A percentile compares a stretch with the other conserved stretches of the same genome.
Evolutionary conservation across 768 basidiomycete genomes (phyloP).

Genomic region (Suillus lakei): DNA sequence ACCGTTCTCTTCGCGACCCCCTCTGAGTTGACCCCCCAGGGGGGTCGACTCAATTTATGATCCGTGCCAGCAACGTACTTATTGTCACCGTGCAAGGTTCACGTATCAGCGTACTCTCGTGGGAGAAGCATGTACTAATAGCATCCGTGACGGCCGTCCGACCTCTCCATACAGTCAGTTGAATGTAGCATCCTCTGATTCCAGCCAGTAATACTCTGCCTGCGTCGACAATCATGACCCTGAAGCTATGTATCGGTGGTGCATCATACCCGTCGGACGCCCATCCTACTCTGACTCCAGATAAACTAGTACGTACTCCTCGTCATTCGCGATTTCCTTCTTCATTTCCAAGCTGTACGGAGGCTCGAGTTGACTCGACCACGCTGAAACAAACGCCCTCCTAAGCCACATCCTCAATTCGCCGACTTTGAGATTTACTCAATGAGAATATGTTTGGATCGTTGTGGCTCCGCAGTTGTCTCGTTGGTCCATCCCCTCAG

Average conservation of each 20-base stretch:
- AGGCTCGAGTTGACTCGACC: not conserved
- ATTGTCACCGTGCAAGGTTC: not conserved
- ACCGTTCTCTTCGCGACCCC: not conserved
- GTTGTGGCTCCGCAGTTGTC: not conserved
- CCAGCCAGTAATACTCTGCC: no score
- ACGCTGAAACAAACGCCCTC: not conserved
- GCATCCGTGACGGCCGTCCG: not conserved
- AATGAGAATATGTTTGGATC: not conserved
- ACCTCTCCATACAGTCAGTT: not conserved
- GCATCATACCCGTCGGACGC: not conserved
- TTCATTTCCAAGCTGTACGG: not conserved
- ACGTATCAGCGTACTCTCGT: not conserved
- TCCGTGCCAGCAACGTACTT: conserved; percentile 1
- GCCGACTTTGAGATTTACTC: not conserved
- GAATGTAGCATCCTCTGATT: not conserved
- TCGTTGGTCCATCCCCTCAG: not conserved
- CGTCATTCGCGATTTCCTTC: no score
- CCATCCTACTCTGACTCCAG: not conserved
- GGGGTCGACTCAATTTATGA: not conserved
- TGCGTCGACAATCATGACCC: not conserved
- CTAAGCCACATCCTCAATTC: not conserved
- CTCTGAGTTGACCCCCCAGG: not conserved
- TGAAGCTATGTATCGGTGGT: not conserved
- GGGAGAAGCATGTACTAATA: not conserved
- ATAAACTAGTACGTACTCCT: not conserved